Percentiles rank a stretch among this genome's conserved stretches.
Evolutionary conservation across 306 rosid species (phyloP).

Genomic region (Cicer judaicum): DNA sequence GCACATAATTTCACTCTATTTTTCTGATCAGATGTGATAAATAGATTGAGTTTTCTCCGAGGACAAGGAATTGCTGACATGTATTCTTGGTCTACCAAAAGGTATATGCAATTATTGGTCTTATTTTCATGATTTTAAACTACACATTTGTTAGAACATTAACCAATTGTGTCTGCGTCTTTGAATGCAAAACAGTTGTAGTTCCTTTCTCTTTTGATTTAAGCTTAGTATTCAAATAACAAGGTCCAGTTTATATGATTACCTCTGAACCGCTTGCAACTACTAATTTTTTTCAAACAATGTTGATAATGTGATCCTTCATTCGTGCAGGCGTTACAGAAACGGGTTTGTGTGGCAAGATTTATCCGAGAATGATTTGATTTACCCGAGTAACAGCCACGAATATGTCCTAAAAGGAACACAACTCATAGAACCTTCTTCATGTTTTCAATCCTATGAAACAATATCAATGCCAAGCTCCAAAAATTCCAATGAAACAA

Average conservation of each 20-base stretch:
- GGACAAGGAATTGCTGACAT: slow-evolving; percentile 60
- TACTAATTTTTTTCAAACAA: slow-evolving; percentile 11
- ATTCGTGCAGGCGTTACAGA: slow-evolving; percentile 51
- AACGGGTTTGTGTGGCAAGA: slow-evolving; percentile 85
- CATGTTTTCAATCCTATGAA: slow-evolving; percentile 55
- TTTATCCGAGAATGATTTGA: slow-evolving; percentile 61
- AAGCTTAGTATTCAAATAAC: no score
- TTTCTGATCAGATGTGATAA: slow-evolving; percentile 59
- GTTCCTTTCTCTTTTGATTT: no score
- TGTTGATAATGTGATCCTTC: neutral
- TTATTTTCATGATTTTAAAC: neutral
- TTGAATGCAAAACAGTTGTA: no score
- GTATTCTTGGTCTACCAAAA: slow-evolving; percentile 72
- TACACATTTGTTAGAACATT: neutral
- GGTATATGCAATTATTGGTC: slow-evolving; percentile 43
- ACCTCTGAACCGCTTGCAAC: neutral
- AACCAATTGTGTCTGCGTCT: no score
- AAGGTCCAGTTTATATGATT: no score
- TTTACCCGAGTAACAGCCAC: slow-evolving; percentile 61
- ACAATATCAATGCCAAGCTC: slow-evolving; percentile 56
- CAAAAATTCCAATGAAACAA: slow-evolving; percentile 53
- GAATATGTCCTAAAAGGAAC: slow-evolving; percentile 77
- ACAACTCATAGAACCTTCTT: slow-evolving; percentile 45
- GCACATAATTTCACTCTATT: neutral
- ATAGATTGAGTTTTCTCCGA: slow-evolving; percentile 58